Evolutionary conservation across 2,329 filamentous ascomycete genomes (phyloP), one percentile per base, ranked within the genome.

Genomic region (Trichoderma gracile): DNA sequence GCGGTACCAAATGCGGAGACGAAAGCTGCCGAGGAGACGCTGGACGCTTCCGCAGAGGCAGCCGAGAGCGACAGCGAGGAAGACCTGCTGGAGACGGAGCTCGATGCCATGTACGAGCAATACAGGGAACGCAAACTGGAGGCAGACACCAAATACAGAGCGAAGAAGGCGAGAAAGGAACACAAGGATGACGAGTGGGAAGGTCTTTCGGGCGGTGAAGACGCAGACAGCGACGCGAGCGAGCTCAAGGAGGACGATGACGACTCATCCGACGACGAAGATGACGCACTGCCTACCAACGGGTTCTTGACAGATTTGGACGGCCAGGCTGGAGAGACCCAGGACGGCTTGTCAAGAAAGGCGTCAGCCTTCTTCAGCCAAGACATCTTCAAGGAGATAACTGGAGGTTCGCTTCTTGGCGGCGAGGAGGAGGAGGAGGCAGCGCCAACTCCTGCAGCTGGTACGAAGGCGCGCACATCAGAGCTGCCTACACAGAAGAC

Each of bases 281-380:
- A 75, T 9, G 49, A 52, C 66, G 10, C 64, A 3, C 25, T 66
- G 3, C 64, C 69, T n/a, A 50, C 67, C 17, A 70, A 69, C 33
- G 71, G 73, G 15, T 70, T 80, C 1, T 64, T 80, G 43, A 74
- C 74, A 3, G 76, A 79, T 55, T 69, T 80, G 14, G 76, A 80
- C 58, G 52, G 60, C 10, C 72, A 71, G 61, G 78, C 81, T 8
- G 78, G 77, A 5, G 78, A 79, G 43, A 80, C 82, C 14, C 76
- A 78, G 8, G 80, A 70, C 57, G 72, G 74, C 3, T 81, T 98
- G n/a, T 96, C 93, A 3, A 93, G 89, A 75, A 86, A 92, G 68
- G 95, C 95, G 9, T 86, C 89, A 10, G 85, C 89, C 66, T 99
- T 99, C 79, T 99, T 99, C 76, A 90, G 91, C 71, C 94, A 97